Base-by-base conservation (phyloP, 2,329 filamentous ascomycete genomes). In the Sporothrix pallida region DNA sequence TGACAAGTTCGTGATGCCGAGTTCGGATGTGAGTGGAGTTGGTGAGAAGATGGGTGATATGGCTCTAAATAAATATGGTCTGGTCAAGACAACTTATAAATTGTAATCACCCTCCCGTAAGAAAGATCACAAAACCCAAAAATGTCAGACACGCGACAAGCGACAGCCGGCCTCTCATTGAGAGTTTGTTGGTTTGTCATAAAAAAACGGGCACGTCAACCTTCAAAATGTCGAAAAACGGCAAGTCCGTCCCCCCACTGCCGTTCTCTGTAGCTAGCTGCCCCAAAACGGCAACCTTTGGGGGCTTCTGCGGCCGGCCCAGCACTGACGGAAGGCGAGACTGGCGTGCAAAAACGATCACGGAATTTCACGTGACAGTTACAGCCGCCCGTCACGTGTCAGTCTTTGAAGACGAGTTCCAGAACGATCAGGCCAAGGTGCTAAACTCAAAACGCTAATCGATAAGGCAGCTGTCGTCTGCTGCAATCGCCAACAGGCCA, bases 321-420 rank as follows among this genome's bases (percentile, higher is more conserved):
- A 60, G 13, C 23, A 12, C 52, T 56, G 20, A 26, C 20, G 20
- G 13, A 17, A 20, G 31, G 31, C 8, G 7, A 12, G 52, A 56
- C 52, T 37, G 31, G 31, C 31, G 31, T 37, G 54, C 54, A 31
- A 37, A 1, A 15, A 23, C 56, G 65, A 76, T 73, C 60, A 74
- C 70, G 74, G 23, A 50, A 76, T 76, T 73, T 44, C 75, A 76
- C 75, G 75, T 76, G 75, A 71, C 44, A 68, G 1, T 46, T 15
- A 54, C 44, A 65, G 20, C 52, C 58, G 56, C 37, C 42, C 17
- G 15, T 50, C 71, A 72, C 71, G 71, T 72, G 71, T 9, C 17
- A 8, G 12, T 13, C 2, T 42, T 23, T 7, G n/a, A 20, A 1
- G 5, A 37, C 7, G 31, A 7, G 31, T 37, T 37, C 31, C 31